phyloP scores from a whole-genome alignment of 192 early-diverging fungal species.

The Piromyces sp. region DNA sequence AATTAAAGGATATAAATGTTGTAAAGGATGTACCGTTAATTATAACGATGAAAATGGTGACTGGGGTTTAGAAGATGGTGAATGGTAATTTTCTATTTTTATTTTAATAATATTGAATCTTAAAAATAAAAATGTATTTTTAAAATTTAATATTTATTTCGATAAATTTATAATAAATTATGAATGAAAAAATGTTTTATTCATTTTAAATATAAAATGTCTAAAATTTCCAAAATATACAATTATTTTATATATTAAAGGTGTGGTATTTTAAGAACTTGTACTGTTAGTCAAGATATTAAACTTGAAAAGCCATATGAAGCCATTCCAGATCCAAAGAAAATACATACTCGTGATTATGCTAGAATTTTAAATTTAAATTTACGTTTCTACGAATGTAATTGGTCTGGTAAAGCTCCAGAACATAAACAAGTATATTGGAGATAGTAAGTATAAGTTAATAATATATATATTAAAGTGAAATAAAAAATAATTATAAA shows the following conservation, averaged over 20 bases:
- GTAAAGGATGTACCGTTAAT: background rate
- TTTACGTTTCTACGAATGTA: background rate
- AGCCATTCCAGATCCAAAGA: background rate
- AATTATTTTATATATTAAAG: background rate
- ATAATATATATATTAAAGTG: background rate
- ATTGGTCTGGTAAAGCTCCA: background rate
- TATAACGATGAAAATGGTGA: background rate
- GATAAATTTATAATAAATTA: too few relatives aligned
- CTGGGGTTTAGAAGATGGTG: background rate
- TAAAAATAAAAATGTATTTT: too few relatives aligned
- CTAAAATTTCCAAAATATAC: too few relatives aligned
- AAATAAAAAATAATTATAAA: too few relatives aligned
- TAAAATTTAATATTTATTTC: too few relatives aligned
- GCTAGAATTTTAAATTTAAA: background rate
- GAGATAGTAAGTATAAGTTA: background rate
- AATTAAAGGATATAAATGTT: background rate
- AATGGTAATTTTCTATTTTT: background rate
- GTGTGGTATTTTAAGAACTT: background rate
- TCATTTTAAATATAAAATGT: too few relatives aligned
- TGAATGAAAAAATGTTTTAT: too few relatives aligned
- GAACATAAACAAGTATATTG: background rate
- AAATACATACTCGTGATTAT: background rate
- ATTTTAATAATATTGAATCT: too few relatives aligned
- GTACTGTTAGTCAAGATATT: background rate
- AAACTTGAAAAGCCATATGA: background rate